These are phyloP conservation scores for Samsoniella hepiali DNA, from an alignment of 2,329 filamentous ascomycete species.

Conservation along the genomic window DNA sequence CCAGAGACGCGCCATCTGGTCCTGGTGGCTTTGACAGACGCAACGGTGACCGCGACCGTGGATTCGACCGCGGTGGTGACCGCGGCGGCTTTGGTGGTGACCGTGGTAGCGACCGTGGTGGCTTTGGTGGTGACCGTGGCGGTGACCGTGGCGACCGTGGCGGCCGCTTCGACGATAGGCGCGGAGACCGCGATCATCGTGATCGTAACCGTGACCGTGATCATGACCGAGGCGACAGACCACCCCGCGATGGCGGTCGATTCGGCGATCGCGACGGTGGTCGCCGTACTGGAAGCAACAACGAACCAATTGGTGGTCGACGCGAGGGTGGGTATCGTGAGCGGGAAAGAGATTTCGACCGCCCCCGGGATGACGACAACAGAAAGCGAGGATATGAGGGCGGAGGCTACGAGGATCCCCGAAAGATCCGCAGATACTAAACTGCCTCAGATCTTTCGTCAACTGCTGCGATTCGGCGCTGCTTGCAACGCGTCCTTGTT, in stretches of 20 bases:
- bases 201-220: constrained; percentile 24
- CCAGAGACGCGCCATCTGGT: constrained; percentile 59
- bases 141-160: constrained; percentile 42
- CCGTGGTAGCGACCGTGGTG: constrained; percentile 42
- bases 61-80: constrained; percentile 44
- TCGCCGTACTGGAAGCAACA: constrained; percentile 70
- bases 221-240: constrained; percentile 24
- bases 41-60: constrained; percentile 45
- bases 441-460: neutral
- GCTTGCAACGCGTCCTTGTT: neutral
- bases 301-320: constrained; percentile 75
- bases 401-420: constrained; percentile 74
- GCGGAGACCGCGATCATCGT: constrained; percentile 45
- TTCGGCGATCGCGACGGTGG: constrained; percentile 41
- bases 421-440: constrained; percentile 64
- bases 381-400: constrained; percentile 73
- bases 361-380: constrained; percentile 55
- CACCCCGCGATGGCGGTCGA: constrained; percentile 41
- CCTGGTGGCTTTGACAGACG: constrained; percentile 49
- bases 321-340: constrained; percentile 56
- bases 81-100: constrained; percentile 38
- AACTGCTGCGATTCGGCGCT: neutral
- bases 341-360: constrained; percentile 48
- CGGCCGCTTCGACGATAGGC: constrained; percentile 42
- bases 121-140: constrained; percentile 43